Conservation (phyloP, 306 rosid genomes). For the Cicer yamashitae region DNA sequence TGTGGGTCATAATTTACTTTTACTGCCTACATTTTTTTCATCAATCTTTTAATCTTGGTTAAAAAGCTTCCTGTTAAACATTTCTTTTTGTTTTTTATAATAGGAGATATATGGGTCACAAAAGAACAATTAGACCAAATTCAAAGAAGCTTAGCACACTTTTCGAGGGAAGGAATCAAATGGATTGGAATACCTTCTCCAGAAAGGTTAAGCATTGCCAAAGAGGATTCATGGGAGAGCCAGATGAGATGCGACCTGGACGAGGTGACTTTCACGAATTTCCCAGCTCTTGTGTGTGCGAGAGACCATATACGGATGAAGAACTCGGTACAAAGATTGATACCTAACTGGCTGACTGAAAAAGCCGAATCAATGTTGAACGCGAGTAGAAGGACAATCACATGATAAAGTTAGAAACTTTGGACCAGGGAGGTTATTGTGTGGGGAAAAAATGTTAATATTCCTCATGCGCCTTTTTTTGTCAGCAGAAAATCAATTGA, state of each 20-base stretch:
- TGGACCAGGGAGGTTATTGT: background rate
- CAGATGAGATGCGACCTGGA: conserved; percentile 86
- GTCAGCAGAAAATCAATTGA: conserved; percentile 13
- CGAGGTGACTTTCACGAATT: conserved; percentile 92
- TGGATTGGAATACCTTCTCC: conserved; percentile 82
- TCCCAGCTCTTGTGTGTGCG: conserved; percentile 78
- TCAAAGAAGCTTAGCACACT: conserved; percentile 91
- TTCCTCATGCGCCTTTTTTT: background rate
- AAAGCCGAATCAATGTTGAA: conserved; percentile 38
- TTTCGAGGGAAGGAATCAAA: conserved; percentile 67
- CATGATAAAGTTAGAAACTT: conserved; percentile 27
- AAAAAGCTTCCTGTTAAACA: conserved; percentile 17
- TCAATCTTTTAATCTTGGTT: background rate
- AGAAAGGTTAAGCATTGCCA: conserved; percentile 77
- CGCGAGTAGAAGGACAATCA: conserved; percentile 27
- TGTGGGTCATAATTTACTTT: conserved; percentile 16
- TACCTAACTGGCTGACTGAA: conserved; percentile 38
- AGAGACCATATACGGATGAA: conserved; percentile 59
- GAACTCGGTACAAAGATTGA: conserved; percentile 36
- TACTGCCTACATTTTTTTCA: background rate
- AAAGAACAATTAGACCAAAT: conserved; percentile 95
- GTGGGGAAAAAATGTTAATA: background rate
- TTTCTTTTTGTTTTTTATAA: conserved; percentile 33
- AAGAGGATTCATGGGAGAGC: conserved; percentile 96
- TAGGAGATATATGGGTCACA: conserved; percentile 99